phyloP scores from a whole-genome alignment of 192 early-diverging fungal genomes.

The Coemansia sp. region DNA sequence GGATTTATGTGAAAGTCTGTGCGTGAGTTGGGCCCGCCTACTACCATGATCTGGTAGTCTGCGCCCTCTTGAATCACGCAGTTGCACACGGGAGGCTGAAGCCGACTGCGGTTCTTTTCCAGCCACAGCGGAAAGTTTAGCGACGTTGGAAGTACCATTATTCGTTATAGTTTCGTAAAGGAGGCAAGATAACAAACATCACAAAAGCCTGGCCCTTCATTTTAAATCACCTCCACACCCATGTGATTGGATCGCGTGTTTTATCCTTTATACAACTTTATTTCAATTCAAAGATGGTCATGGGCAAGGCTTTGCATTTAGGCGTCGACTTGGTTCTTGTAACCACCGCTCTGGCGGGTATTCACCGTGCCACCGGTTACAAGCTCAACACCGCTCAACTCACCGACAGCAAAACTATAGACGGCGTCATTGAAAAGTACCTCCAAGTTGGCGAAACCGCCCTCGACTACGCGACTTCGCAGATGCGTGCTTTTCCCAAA shows the following conservation, averaged over 20 bases:
- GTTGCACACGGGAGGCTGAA: conserved; percentile 96
- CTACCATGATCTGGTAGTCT: conserved; percentile 90
- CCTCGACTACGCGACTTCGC: background rate
- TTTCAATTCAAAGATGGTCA: background rate
- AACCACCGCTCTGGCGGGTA: background rate
- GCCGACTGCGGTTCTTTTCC: conserved; percentile 70
- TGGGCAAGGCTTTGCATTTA: conserved; percentile 2
- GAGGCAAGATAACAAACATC: background rate
- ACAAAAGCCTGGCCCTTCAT: too few relatives aligned
- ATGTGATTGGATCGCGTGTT: background rate
- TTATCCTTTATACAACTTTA: background rate
- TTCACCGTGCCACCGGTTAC: background rate
- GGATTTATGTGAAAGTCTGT: conserved; percentile 97
- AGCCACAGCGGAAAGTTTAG: conserved; percentile 93
- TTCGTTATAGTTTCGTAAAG: background rate
- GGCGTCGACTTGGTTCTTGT: conserved; percentile 3
- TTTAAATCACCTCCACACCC: background rate
- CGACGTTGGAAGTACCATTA: conserved; percentile 62
- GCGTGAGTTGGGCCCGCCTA: conserved; percentile 91
- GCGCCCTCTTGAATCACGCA: conserved; percentile 75
- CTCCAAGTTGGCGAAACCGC: background rate
- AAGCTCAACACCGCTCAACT: background rate
- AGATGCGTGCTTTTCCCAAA: conserved; percentile 1
- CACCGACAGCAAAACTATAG: conserved; percentile 1
- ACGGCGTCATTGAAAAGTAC: background rate